Percentiles rank a stretch among this genome's conserved stretches.
Evolutionary conservation across 2,329 filamentous ascomycete genomes (phyloP).

Genomic region (Didymella keratinophila): DNA sequence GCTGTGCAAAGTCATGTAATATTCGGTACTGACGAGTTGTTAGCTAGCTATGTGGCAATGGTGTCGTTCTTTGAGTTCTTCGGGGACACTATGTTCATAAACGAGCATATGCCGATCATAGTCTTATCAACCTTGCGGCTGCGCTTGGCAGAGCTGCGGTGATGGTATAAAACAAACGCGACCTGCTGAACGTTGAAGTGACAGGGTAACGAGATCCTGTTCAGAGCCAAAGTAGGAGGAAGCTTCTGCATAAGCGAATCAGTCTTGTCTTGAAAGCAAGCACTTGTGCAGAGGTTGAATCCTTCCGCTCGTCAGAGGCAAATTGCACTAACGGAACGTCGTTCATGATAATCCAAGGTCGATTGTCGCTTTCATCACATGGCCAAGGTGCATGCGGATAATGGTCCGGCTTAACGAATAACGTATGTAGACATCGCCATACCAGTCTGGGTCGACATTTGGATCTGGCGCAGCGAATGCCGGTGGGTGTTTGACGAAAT

Average conservation of each 20-base stretch:
- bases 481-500: slow-evolving; percentile 18
- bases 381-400: slow-evolving; percentile 13
- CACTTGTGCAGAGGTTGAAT: neutral
- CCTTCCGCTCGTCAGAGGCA: neutral
- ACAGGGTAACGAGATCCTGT: slow-evolving; percentile 8
- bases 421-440: slow-evolving; percentile 25
- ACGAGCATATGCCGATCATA: neutral
- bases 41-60: neutral
- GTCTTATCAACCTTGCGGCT: neutral
- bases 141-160: neutral
- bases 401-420: slow-evolving; percentile 9
- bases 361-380: slow-evolving; percentile 20
- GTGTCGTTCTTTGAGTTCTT: neutral
- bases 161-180: neutral
- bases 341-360: slow-evolving; percentile 11
- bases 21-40: slow-evolving; percentile 5
- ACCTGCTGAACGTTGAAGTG: slow-evolving; percentile 16
- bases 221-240: slow-evolving; percentile 2
- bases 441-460: slow-evolving; percentile 26
- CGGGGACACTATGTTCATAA: neutral
- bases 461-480: slow-evolving; percentile 18
- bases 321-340: slow-evolving; percentile 7
- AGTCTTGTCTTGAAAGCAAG: slow-evolving; percentile 4
- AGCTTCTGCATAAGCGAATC: neutral
- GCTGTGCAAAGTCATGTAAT: slow-evolving; percentile 5